Evolutionary conservation across 768 basidiomycete species (phyloP).

Genomic region (Tulasnella sp.): DNA sequence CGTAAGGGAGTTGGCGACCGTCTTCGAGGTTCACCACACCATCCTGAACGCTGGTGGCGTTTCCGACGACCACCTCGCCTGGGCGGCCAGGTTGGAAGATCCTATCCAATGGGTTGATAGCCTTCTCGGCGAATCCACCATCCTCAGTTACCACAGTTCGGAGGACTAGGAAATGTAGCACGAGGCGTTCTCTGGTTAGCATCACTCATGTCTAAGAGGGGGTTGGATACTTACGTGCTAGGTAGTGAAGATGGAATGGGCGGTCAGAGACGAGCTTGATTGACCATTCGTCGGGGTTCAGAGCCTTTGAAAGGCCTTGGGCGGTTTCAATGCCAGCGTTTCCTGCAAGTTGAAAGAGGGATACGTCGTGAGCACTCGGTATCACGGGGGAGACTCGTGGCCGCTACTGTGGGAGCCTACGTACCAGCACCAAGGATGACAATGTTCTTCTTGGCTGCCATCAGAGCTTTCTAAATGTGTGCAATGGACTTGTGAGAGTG

Average conservation of each 20-base stretch:
- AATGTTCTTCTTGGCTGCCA: constrained; percentile 42
- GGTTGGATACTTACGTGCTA: constrained; percentile 43
- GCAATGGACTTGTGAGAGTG: too few species aligned
- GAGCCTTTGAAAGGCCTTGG: constrained; percentile 54
- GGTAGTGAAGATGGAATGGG: constrained; percentile 56
- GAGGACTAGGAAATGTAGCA: constrained; percentile 41
- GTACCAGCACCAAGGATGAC: constrained; percentile 62
- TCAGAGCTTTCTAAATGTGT: neutral
- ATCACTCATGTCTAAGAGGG: neutral
- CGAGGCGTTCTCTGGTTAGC: neutral
- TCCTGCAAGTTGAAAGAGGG: neutral
- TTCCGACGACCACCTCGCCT: constrained; percentile 47
- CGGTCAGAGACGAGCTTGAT: constrained; percentile 60
- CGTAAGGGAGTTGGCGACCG: constrained; percentile 38
- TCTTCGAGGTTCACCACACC: constrained; percentile 35
- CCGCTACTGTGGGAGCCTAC: neutral
- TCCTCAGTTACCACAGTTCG: constrained; percentile 57
- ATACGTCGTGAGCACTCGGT: too few species aligned
- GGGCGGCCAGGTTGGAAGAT: constrained; percentile 52
- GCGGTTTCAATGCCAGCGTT: constrained; percentile 51
- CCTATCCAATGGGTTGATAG: constrained; percentile 49
- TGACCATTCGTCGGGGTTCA: constrained; percentile 54
- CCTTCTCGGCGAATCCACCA: constrained; percentile 52
- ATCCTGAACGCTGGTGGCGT: constrained; percentile 50
- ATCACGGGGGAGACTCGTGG: neutral